These are phyloP conservation scores for Tricholoma terreum DNA, from an alignment of 768 basidiomycete species.

Conservation along the genomic window DNA sequence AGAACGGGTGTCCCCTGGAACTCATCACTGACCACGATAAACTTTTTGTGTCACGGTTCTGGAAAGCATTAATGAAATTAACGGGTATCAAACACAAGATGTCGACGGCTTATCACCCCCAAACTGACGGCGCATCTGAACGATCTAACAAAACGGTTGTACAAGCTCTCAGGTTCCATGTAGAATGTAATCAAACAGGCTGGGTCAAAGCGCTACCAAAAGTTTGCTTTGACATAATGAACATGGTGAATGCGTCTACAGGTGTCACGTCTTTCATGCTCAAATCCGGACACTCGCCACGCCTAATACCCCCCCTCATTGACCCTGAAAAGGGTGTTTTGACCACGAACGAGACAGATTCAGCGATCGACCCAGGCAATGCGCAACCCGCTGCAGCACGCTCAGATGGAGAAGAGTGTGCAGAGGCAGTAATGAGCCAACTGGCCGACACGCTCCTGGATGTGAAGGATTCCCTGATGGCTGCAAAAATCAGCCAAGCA, in stretches of 20 bases:
- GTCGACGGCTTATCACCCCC: conserved; percentile 32
- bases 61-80: conserved; percentile 15
- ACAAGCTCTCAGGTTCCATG: conserved; percentile 20
- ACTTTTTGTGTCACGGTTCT: conserved; percentile 32
- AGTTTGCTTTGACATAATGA: conserved; percentile 20
- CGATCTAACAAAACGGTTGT: conserved; percentile 11
- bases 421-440: too few species aligned
- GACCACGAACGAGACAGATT: too few species aligned
- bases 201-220: conserved; percentile 12
- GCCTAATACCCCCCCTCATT: conserved; percentile 19
- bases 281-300: conserved; percentile 16
- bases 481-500: too few species aligned
- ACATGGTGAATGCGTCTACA: conserved; percentile 24
- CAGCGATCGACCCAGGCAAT: too few species aligned
- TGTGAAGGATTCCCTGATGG: conserved; percentile 11
- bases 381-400: too few species aligned
- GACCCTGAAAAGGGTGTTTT: conserved; percentile 9
- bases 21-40: conserved; percentile 33
- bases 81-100: conserved; percentile 25
- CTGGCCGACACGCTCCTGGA: not conserved
- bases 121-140: conserved; percentile 6
- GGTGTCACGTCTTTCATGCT: conserved; percentile 10
- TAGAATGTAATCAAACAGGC: conserved; percentile 20
- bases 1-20: conserved; percentile 27
- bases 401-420: too few species aligned